Evolutionary conservation across 805 yeast species (phyloP).

Genomic region (Soucietia sequanensis): DNA sequence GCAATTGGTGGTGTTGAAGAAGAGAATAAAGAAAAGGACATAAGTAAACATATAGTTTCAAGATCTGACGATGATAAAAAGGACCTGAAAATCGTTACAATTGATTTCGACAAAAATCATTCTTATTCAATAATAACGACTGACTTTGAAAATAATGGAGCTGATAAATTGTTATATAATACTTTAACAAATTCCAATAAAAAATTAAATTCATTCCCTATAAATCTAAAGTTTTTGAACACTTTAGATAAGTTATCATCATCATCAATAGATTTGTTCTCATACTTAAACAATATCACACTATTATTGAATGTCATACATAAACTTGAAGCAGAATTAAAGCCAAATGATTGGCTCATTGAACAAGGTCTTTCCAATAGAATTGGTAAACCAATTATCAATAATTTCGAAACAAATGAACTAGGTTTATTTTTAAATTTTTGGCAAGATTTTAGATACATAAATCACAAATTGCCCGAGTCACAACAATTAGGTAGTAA

Average conservation of each 20-base stretch:
- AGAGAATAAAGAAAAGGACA: not conserved
- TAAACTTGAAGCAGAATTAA: slow-evolving; percentile 18
- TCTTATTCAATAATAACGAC: not conserved
- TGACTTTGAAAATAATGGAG: not conserved
- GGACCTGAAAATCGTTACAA: slow-evolving; percentile 1
- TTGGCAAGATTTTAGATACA: slow-evolving; percentile 33
- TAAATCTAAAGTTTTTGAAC: slow-evolving; percentile 35
- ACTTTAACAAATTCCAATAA: not conserved
- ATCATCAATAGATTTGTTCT: slow-evolving; percentile 27
- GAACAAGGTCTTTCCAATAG: slow-evolving; percentile 20
- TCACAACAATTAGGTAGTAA: slow-evolving; percentile 21
- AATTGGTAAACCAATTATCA: slow-evolving; percentile 27
- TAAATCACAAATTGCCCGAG: slow-evolving; percentile 22
- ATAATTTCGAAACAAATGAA: slow-evolving; percentile 17
- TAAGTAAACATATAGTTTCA: not conserved
- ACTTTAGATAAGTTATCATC: slow-evolving; percentile 34
- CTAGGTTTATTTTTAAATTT: slow-evolving; percentile 36
- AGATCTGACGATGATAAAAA: slow-evolving; percentile 7
- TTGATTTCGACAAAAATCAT: not conserved
- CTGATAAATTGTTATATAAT: not conserved
- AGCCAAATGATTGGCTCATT: slow-evolving; percentile 16
- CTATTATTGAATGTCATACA: slow-evolving; percentile 25
- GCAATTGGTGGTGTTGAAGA: slow-evolving; percentile 11
- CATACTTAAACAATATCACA: slow-evolving; percentile 29
- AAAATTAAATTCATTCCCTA: slow-evolving; percentile 29